phyloP scores from a whole-genome alignment of 2,329 filamentous ascomycete species.

The Tolypocladium paradoxum region DNA sequence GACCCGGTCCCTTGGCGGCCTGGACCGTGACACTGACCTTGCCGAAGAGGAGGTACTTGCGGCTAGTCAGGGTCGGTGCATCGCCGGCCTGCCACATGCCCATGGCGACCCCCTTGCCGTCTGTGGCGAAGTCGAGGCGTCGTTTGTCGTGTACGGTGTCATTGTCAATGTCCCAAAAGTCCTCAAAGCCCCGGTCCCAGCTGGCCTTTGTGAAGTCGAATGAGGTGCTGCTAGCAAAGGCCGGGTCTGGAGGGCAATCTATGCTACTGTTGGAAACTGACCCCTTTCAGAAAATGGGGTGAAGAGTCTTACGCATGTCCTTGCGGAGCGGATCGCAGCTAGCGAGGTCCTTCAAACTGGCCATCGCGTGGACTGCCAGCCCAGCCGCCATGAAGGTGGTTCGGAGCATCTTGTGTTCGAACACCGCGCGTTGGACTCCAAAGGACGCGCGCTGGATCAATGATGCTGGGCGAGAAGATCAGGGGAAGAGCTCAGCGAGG shows the following conservation, averaged over 20 bases:
- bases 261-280: neutral
- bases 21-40: conserved; percentile 59
- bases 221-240: conserved; percentile 41
- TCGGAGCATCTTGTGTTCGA: neutral
- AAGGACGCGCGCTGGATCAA: neutral
- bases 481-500: neutral
- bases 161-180: conserved; percentile 23
- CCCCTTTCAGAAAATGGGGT: neutral
- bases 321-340: conserved; percentile 14
- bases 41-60: conserved; percentile 81
- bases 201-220: conserved; percentile 55
- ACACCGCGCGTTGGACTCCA: neutral
- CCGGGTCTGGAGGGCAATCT: conserved; percentile 54
- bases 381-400: neutral
- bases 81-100: conserved; percentile 49
- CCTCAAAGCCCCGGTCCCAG: conserved; percentile 25
- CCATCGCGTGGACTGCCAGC: conserved; percentile 5
- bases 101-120: conserved; percentile 19
- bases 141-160: conserved; percentile 14
- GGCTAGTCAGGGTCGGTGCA: conserved; percentile 51
- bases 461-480: neutral
- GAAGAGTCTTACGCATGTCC: conserved; percentile 9
- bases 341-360: conserved; percentile 11
- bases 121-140: conserved; percentile 13
- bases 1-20: conserved; percentile 60